Evolutionary conservation across 305 asterid genomes (phyloP), one percentile per base, ranked within the genome.

Genomic region (Solanum hybrid): DNA sequence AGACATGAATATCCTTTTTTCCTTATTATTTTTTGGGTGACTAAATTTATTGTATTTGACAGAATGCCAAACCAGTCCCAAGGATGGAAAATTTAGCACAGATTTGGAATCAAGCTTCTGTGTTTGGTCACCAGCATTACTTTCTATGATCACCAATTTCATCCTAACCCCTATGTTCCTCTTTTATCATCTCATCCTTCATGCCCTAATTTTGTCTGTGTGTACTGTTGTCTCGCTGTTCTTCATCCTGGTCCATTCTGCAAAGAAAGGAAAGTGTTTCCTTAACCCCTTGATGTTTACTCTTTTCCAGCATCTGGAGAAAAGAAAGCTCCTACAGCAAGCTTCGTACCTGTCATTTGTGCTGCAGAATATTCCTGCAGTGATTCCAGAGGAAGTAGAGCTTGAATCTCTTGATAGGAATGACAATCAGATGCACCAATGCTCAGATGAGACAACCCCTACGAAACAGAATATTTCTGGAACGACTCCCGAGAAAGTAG

Each of bases 1-100:
- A 96, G 96, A 90, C 88, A 91, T 6, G 93, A 95, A 96, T 97
- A 97, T 97, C 99, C 99, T 95, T 95, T 91, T 40, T 29, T 29
- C 26, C 37, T 17, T 82, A 3, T 5, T 82, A 5, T 80, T 35
- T n/a, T 81, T 46, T 46, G 32, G 73, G 20, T 46, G 72, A 29
- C 38, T 46, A 46, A 46, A 46, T 81, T 81, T 42, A 46, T 82
- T 2, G 34, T 37, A 79, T n/a, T n/a, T 36, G 60, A 37, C 22
- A 11, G 29, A 79, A 78, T 1, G 27, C 11, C 60, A 37, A 36
- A 79, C 60, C 20, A 36, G 60, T n/a, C 12, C 32, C 85, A 79
- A 4, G 6, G 60, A 36, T 37, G 60, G 32, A 6, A 36, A n/a
- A n/a, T 64, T 64, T 64, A 22, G 29, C 29, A 22, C 56, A 79